Evolutionary conservation across 768 basidiomycete genomes (phyloP), one percentile per base, ranked within the genome.

Genomic region (Leucocoprinus leucothites): DNA sequence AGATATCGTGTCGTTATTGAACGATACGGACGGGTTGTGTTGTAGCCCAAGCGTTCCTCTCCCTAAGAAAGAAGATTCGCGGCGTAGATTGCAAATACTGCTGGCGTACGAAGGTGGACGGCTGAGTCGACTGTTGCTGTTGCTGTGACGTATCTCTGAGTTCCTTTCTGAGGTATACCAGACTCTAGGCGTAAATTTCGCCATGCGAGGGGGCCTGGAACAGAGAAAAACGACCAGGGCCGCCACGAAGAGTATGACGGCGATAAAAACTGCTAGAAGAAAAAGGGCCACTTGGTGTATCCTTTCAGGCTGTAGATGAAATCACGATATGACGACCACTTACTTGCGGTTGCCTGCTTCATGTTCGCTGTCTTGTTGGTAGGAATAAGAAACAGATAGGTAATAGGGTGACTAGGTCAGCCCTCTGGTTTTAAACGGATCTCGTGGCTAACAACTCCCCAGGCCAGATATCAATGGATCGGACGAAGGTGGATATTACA

Each of bases 301-400:
- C 26, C 36, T 16, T 28, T 54, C n/a, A 55, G 45, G 26, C 2
- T 11, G 26, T 19, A 9, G 26, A 11, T 48, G 9, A 1, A 14
- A 19, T 25, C 3, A 51, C 2, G 41, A 5, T 9, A 14, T 18
- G 18, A 31, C 28, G 9, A 35, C n/a, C 19, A 48, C 54, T 31
- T 3, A 56, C 54, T 48, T 16, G 54, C 47, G 31, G 48, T 44
- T 43, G 28, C 48, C 43, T 56, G 47, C 40, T 48, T 48, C 54
- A 49, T 56, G 14, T 16, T 34, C 26, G 40, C 26, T 24, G 13
- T 26, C 18, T 40, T 36, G 26, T 13, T 24, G 25, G 19, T 22
- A 28, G 14, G 38, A 40, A 14, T 14, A 14, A 21, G 21, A 5
- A 21, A 42, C 13, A 35, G 18, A 21, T 19, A 7, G 19, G 34